Base-by-base conservation (phyloP, 805 yeast genomes). In the Priceomyces castillae region DNA sequence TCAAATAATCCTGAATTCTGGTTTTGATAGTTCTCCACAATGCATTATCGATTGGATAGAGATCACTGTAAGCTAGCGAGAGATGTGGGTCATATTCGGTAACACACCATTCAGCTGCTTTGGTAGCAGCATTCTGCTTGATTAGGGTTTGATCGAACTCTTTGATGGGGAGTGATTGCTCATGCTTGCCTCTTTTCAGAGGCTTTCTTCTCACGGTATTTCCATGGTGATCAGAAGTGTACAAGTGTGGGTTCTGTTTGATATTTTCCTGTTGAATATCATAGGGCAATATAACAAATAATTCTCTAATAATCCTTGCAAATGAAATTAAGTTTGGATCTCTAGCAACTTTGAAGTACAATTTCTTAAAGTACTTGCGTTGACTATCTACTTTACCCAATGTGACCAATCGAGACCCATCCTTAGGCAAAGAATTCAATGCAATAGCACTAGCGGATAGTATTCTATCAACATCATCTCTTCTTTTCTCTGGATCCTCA, bases 31-130 rank as follows among this genome's bases (percentile, higher is more conserved):
- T 80, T 39, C 80, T 71, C 60, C 80, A 71, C 44, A 79, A 66
- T 1, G 90, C 90, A 53, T 74, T 82, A 49, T 82, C 82, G 11
- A 87, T 76, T 7, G 87, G 88, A 50, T 78, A 74, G 20, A 76
- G 58, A 46, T 80, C 75, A 7, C 89, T 80, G 59, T 86, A 86
- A 4, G 81, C 81, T 42, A 86, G 62, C 6, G 90, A 82, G 14
- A 86, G 66, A 58, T 86, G 95, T 1, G 95, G 95, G 41, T 77
- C 79, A 56, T 70, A 86, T 41, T 80, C 84, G 3, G 62, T 54
- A 11, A 46, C 47, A 3, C 77, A 74, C 90, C 92, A 85, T 16
- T 54, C 58, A 3, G 73, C 69, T 0, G 76, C 76, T 19, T 69
- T 69, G 5, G 64, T 69, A 0, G 88, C 82, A 26, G 74, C 69